These are phyloP conservation scores for Daldinia concentrica DNA, from an alignment of 495 filamentous ascomycete genomes.

Conservation along the genomic window DNA sequence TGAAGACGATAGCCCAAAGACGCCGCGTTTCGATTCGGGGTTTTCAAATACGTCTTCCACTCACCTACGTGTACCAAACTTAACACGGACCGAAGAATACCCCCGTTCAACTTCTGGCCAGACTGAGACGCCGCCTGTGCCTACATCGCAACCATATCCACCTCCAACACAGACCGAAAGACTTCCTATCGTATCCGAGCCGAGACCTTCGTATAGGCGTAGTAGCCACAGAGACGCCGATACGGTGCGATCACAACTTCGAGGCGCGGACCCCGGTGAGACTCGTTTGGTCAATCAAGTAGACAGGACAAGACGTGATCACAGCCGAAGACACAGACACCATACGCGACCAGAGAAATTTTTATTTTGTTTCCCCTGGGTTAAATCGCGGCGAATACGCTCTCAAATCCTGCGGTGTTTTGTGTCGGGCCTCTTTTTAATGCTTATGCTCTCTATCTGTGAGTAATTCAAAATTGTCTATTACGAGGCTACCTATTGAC, in stretches of 20 bases:
- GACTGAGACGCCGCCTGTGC: constrained; percentile 16
- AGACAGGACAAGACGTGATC: constrained; percentile 40
- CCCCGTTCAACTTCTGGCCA: constrained; percentile 45
- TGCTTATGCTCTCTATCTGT: constrained; percentile 68
- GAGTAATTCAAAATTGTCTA: constrained; percentile 40
- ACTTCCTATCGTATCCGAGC: constrained; percentile 30
- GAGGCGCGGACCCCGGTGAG: constrained; percentile 51
- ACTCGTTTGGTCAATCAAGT: constrained; percentile 46
- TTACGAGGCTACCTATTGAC: constrained; percentile 15
- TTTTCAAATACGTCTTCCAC: constrained; percentile 52
- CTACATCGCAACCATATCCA: neutral
- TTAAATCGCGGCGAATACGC: constrained; percentile 62
- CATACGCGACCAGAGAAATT: constrained; percentile 52
- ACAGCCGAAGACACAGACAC: constrained; percentile 29
- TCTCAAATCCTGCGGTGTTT: constrained; percentile 67
- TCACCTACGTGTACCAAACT: constrained; percentile 52
- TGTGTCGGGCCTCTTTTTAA: constrained; percentile 63
- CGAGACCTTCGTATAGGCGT: constrained; percentile 21
- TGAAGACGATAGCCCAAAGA: constrained; percentile 53
- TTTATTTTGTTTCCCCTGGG: constrained; percentile 61
- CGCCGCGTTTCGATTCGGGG: constrained; percentile 49
- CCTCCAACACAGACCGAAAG: constrained; percentile 14
- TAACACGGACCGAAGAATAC: constrained; percentile 46
- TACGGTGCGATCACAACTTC: constrained; percentile 40
- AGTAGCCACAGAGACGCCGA: neutral